Evolutionary conservation across 305 asterid genomes (phyloP).

Genomic region (Fraxinus xanthoxyloides): DNA sequence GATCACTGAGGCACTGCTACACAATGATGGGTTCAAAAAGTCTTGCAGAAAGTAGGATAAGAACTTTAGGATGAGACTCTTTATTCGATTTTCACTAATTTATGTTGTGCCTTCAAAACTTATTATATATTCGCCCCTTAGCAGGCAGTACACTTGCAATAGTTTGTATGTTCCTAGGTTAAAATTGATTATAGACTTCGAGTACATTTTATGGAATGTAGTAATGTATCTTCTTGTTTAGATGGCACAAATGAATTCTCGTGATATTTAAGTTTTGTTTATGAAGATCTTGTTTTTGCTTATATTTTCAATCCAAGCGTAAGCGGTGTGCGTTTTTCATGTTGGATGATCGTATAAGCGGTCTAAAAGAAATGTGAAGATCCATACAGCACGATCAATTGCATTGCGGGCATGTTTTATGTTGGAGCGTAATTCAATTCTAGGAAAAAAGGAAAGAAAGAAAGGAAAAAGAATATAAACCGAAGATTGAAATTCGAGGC

Average conservation of each 20-base stretch:
- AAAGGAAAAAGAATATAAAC: too few species aligned
- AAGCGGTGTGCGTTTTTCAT: neutral
- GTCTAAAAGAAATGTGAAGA: neutral
- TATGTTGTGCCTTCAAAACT: neutral
- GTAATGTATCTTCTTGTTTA: neutral
- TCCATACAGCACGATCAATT: neutral
- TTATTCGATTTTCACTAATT: neutral
- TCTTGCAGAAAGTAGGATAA: slow-evolving; percentile 8
- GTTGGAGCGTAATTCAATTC: too few species aligned
- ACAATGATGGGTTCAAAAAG: neutral
- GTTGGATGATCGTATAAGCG: neutral
- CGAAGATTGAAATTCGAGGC: too few species aligned
- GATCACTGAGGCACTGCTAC: slow-evolving; percentile 32
- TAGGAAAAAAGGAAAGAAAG: too few species aligned
- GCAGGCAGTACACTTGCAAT: neutral
- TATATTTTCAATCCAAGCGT: neutral
- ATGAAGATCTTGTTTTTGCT: neutral
- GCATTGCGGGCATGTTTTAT: neutral
- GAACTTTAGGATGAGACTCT: neutral
- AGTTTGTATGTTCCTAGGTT: neutral
- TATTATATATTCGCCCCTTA: neutral
- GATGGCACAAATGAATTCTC: neutral
- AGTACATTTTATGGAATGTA: neutral
- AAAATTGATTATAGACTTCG: neutral
- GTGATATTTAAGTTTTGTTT: neutral